These are phyloP conservation scores for Schizochytrium sp. DNA, from an alignment of 108 stramenopile species.

Conservation along the genomic window DNA sequence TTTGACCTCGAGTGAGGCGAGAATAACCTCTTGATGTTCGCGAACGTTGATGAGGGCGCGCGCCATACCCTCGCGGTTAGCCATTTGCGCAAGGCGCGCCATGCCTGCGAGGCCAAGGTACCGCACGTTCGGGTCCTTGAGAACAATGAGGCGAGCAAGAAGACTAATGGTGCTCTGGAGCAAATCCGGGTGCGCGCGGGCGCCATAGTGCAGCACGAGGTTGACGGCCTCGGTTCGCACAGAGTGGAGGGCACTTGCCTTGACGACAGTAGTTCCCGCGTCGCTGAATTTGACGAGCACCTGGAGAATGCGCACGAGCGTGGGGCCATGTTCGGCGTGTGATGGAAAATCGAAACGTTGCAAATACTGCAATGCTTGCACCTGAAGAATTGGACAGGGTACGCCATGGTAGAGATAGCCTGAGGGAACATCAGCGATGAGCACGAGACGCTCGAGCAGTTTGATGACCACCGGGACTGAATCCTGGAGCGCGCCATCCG, in stretches of 20 bases:
- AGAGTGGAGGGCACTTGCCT: conserved; percentile 84
- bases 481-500: conserved; percentile 61
- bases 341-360: conserved; percentile 69
- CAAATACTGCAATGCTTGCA: conserved; percentile 82
- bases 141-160: conserved; percentile 84
- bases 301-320: conserved; percentile 35
- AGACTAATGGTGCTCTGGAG: conserved; percentile 77
- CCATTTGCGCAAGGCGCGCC: conserved; percentile 80
- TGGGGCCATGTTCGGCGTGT: conserved; percentile 59
- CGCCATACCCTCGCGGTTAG: conserved; percentile 56
- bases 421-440: conserved; percentile 67
- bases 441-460: conserved; percentile 66
- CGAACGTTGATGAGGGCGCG: conserved; percentile 56
- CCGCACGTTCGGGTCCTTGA: conserved; percentile 87
- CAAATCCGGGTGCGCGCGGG: conserved; percentile 58
- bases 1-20: conserved; percentile 87
- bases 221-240: conserved; percentile 91
- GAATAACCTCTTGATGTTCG: conserved; percentile 77
- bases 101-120: conserved; percentile 90
- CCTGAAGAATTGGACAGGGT: conserved; percentile 85
- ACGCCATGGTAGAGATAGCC: conserved; percentile 93
- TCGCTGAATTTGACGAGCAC: conserved; percentile 74
- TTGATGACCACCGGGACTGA: conserved; percentile 80
- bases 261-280: conserved; percentile 77
- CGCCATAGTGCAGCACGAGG: conserved; percentile 78